Evolutionary conservation across 306 rosid genomes (phyloP).

Genomic region (Dalbergia cultrata): DNA sequence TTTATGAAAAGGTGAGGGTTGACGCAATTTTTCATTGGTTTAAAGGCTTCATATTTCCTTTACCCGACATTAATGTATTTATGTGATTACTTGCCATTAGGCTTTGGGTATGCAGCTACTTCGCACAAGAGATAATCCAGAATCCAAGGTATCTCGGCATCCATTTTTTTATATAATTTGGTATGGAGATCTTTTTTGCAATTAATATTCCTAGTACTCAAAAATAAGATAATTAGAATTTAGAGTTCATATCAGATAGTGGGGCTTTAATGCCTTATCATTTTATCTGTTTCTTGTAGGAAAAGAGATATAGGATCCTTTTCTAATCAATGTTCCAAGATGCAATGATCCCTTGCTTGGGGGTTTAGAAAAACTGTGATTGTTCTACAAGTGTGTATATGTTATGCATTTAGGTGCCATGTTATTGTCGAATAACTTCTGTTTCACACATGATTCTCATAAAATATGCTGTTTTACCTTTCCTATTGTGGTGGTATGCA

Average conservation of each 20-base stretch:
- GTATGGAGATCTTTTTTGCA: slow-evolving; percentile 21
- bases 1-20: slow-evolving; percentile 86
- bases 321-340: background rate
- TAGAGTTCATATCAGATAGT: background rate
- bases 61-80: slow-evolving; percentile 29
- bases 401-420: background rate
- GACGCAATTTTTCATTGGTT: slow-evolving; percentile 33
- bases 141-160: slow-evolving; percentile 75
- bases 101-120: slow-evolving; percentile 97
- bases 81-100: slow-evolving; percentile 50
- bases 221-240: slow-evolving; percentile 9
- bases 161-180: slow-evolving; percentile 9
- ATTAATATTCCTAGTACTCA: slow-evolving; percentile 2
- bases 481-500: background rate
- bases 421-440: slow-evolving; percentile 3
- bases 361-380: background rate
- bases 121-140: slow-evolving; percentile 81
- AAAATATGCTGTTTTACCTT: slow-evolving; percentile 7
- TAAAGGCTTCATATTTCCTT: slow-evolving; percentile 22
- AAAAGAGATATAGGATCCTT: background rate
- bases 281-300: slow-evolving; percentile 31
- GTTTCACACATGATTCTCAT: slow-evolving; percentile 24
- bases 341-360: slow-evolving; percentile 9
- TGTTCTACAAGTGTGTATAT: background rate
- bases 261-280: slow-evolving; percentile 36